A percentile compares a stretch with the other conserved stretches of the same genome.
These are phyloP conservation scores for Ceratocystis huliohia DNA, from an alignment of 2,329 filamentous ascomycete species.

Conservation along the genomic window DNA sequence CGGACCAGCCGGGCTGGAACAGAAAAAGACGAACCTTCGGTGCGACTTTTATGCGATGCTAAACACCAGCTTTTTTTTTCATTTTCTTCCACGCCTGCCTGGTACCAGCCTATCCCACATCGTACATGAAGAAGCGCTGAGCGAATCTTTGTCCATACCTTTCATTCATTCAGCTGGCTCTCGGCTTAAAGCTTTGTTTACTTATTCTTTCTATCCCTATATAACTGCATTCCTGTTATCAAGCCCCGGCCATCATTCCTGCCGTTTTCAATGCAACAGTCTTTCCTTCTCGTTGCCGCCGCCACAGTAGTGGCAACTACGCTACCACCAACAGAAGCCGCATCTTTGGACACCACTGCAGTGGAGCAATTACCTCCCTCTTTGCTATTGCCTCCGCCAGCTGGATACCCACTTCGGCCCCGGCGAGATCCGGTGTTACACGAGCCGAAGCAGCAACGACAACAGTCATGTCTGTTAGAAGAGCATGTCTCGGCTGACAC, in stretches of 20 bases:
- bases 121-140: no score
- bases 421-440: slow-evolving; percentile 1
- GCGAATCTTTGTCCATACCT: no score
- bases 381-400: neutral
- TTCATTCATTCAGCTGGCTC: no score
- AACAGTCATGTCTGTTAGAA: neutral
- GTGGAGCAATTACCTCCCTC: neutral
- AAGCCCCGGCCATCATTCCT: neutral
- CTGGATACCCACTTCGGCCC: neutral
- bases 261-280: neutral
- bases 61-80: no score
- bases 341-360: neutral
- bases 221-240: no score
- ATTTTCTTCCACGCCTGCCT: no score
- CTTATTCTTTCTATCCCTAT: no score
- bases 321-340: neutral
- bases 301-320: neutral
- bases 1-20: no score
- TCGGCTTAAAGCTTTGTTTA: no score
- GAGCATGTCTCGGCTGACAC: neutral
- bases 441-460: neutral
- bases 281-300: neutral
- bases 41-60: no score
- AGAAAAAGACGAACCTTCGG: no score
- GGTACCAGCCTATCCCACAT: no score